Base-by-base conservation (phyloP, 345 rosid genomes). In the Eucalyptus virginea region DNA sequence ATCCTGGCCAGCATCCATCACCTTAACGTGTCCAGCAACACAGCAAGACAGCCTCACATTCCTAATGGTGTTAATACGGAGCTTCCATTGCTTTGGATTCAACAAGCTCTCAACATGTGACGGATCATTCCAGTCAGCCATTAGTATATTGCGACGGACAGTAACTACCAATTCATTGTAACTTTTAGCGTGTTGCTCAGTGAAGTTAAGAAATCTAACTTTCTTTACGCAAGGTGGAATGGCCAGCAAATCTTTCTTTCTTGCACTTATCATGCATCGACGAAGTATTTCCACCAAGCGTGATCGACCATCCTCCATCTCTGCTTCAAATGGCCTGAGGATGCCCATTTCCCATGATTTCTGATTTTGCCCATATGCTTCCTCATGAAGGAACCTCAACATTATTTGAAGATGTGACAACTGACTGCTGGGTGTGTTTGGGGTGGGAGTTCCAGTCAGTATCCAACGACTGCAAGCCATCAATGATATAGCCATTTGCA, bases 121-220 rank as follows among this genome's bases (percentile, higher is more conserved):
- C 60, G 99, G 99, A 93, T 98, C 99, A 89, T 98, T 98, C 99
- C 99, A 98, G 91, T 98, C 99, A 91, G 99, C 99, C 94, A 95
- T 94, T 88, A 98, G 92, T 90, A 98, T 94, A 91, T 98, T 98
- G 86, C 99, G 95, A 88, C 98, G 93, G 85, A 97, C 99, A 56
- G 99, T 96, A 88, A 92, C 99, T 62, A 97, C 97, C 92, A 98
- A 90, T 94, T 98, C 99, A 92, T 98, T 98, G 92, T 97, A 98
- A 93, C 97, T 95, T 93, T 92, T 94, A 87, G 99, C 99, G 90
- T 97, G 99, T 88, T 93, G 96, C 91, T 96, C 93, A 54, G 91
- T 93, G 93, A 97, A 98, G 92, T 95, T 90, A 83, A 98, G 94
- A 92, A 93, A 95, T 52, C 94, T 95, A 88, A 94, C 94, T 92